Evolutionary conservation across 768 basidiomycete genomes (phyloP), one percentile per base, ranked within the genome.

Genomic region (Leucocoprinus birnbaumii): DNA sequence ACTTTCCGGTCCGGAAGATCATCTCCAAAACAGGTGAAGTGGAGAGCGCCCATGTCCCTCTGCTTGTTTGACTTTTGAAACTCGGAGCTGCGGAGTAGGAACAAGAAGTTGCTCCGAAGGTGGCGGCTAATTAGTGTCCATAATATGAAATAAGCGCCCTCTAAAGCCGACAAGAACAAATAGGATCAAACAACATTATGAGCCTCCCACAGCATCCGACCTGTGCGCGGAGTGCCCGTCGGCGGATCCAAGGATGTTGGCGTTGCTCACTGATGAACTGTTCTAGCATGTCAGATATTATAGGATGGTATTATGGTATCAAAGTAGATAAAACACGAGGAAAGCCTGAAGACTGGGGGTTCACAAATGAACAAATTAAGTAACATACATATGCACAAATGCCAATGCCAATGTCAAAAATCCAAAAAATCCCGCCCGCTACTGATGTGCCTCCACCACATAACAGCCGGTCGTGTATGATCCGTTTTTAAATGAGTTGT

Each of bases 351-450:
- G 31, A 31, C 31, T 31, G 31, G 11, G n/a, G 31, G 31, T 31
- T 31, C 11, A 31, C 21, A 45, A 53, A 46, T 54, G 46, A 54
- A 54, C 53, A 54, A 26, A 54, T 54, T 54, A 54, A 40, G 45
- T 37, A 41, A 46, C 34, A 54, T 54, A 54, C 53, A 54, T 47
- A 54, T 54, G 48, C 34, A 40, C 18, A 34, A 38, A 22, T 50
- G 50, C 40, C 50, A 51, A 42, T 38, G 47, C 27, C 38, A 50
- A 49, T 37, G 18, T 21, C 27, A 13, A 45, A 27, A 13, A 11
- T 24, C 31, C 27, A 31, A 31, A n/a, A 18, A 34, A 34, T 43
- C 26, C 11, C 42, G 42, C 34, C 51, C 41, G 26, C 38, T 21
- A 16, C 34, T 6, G 24, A 25, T 26, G 18, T 24, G 27, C 24